Base-by-base conservation (phyloP, 306 rosid species). In the Rubus idaeus region DNA sequence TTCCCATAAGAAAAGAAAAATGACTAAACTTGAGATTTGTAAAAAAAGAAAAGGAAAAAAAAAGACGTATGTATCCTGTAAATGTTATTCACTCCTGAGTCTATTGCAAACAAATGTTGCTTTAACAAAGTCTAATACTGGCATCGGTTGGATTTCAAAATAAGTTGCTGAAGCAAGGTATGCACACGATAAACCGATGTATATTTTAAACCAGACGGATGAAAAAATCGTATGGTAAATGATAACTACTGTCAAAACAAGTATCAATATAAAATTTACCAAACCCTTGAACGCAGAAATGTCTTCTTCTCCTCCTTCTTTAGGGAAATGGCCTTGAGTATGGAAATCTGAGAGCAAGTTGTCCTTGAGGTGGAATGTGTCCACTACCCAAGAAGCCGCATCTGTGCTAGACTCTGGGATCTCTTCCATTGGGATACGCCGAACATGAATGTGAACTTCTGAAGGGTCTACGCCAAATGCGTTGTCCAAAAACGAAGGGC, bases 391-490 rank as follows among this genome's bases (percentile, higher is more conserved):
- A 66, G 88, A 83, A 51, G 85, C 75, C n/a, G 90, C 86, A 74
- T 89, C 85, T 8, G 71, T 76, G 67, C 85, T 91, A 4, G 97
- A 84, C 42, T 42, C 73, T 5, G 99, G 96, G 64, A 96, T 89
- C 51, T 87, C 89, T 23, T 71, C 86, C 1, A 86, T 58, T 18
- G 89, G 86, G 70, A 96, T 81, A 41, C 99, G 91, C 70, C 86
- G 83, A 73, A 92, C 78, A 77, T 96, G 96, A 21, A 96, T 51
- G 78, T 96, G 98, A 72, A 96, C 99, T 86, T 92, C 99, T 51
- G 97, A 91, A 70, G 99, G 99, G 83, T 88, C 93, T 41, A 92
- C 73, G 11, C 99, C 99, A 41, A 92, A 96, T 35, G 85, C 98
- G 63, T 92, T 96, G 91, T 96, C 99, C 78, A 88, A 44, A 85